Evolutionary conservation across 805 yeast genomes (phyloP), one percentile per base, ranked within the genome.

Genomic region (Scheffersomyces lignosus): DNA sequence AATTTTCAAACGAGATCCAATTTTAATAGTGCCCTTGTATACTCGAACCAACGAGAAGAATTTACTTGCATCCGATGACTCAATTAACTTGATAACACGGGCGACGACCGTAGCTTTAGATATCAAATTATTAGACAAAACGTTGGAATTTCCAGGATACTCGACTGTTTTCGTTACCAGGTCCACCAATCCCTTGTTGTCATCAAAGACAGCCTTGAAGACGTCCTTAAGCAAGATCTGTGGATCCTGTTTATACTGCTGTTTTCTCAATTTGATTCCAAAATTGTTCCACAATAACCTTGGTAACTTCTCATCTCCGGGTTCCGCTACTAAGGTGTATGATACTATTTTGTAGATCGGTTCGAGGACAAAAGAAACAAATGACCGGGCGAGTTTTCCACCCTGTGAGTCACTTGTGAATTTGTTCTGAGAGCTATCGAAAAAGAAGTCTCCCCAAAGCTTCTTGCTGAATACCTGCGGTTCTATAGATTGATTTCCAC

Each of bases 271-370:
- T 2, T 58, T 45, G 15, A 78, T 60, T 3, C 73, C 69, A 37
- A 82, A 80, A 20, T 77, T 62, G 1, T 65, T 49, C 50, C 69
- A 64, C n/a, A 87, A 56, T 15, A 75, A 55, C 3, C 40, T 38
- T 7, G 71, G 53, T 13, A 87, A 53, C 0, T 63, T 62, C 5
- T 43, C 37, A 3, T 48, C 51, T 4, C 60, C 56, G 2, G 75
- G 60, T 13, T 75, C 74, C 24, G 73, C 67, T 0, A 87, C 70
- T 8, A 91, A 52, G 0, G 85, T 69, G 33, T 77, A 71, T 0
- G 87, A 70, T 25, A 81, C 62, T 6, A 90, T 54, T 54, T 91
- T 90, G 63, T 89, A 91, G 9, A 91, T 51, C 2, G 98, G 99
- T 17, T 78, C 79, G 6, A 89, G 61, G 5, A 93, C 71, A 48